Conservation (phyloP, 805 yeast species). For the Sungouiella thailandica region DNA sequence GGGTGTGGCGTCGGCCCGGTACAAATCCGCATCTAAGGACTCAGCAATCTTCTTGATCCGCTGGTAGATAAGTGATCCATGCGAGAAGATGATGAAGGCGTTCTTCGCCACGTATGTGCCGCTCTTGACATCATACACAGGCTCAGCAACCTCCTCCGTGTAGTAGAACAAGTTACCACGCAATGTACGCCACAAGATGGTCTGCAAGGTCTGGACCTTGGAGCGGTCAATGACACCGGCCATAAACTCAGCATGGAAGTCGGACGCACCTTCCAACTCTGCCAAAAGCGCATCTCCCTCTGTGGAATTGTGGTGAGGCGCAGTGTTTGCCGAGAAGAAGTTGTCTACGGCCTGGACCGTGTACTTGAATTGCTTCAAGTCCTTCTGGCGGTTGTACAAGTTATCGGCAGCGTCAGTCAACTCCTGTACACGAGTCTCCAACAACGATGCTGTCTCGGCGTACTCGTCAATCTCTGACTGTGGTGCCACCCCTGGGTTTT, state of each 20-base stretch:
- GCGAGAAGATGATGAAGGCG: slow-evolving; percentile 85
- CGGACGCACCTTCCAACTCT: slow-evolving; percentile 29
- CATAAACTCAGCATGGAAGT: slow-evolving; percentile 43
- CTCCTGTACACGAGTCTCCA: slow-evolving; percentile 72
- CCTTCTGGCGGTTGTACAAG: slow-evolving; percentile 57
- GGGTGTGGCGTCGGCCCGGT: slow-evolving; percentile 46
- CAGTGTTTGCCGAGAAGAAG: slow-evolving; percentile 30
- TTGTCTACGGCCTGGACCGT: slow-evolving; percentile 33
- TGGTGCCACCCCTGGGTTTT: slow-evolving; percentile 23
- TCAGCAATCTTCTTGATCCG: slow-evolving; percentile 82
- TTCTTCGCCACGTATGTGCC: slow-evolving; percentile 62
- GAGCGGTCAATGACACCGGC: slow-evolving; percentile 80
- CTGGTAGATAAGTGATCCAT: slow-evolving; percentile 69
- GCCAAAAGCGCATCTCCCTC: slow-evolving; percentile 36
- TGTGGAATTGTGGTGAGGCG: slow-evolving; percentile 13
- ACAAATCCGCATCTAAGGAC: slow-evolving; percentile 80
- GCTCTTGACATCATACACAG: slow-evolving; percentile 57
- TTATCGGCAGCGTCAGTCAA: slow-evolving; percentile 65
- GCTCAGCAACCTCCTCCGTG: slow-evolving; percentile 65
- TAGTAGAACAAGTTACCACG: slow-evolving; percentile 87
- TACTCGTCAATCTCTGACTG: slow-evolving; percentile 71
- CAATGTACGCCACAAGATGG: slow-evolving; percentile 84
- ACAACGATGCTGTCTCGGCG: slow-evolving; percentile 52
- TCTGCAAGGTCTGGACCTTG: slow-evolving; percentile 67
- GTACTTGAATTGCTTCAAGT: slow-evolving; percentile 66